Conservation (phyloP, 371 early-diverging fungal species). For the Mortierella sp. region DNA sequence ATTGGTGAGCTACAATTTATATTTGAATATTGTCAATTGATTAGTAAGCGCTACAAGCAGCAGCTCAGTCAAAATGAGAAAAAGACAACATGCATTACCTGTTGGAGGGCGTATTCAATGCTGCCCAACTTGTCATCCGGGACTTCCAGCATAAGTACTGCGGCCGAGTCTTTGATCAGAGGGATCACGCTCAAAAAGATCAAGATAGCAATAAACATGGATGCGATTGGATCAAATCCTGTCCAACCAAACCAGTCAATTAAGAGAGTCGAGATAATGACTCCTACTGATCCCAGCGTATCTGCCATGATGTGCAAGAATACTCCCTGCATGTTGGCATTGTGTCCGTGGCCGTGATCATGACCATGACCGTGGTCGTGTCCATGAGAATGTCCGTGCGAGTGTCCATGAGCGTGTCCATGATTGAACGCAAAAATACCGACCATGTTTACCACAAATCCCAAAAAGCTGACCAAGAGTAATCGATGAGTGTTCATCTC, state of each 20-base stretch:
- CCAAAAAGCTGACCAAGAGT: slow-evolving; percentile 89
- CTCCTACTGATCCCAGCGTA: slow-evolving; percentile 95
- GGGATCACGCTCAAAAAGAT: slow-evolving; percentile 91
- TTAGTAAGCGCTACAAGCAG: not conserved
- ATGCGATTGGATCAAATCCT: slow-evolving; percentile 96
- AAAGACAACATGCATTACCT: slow-evolving; percentile 46
- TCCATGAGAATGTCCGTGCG: slow-evolving; percentile 63
- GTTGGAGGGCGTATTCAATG: slow-evolving; percentile 66
- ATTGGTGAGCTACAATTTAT: slow-evolving; percentile 34
- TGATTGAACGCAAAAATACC: slow-evolving; percentile 95
- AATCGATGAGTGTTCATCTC: slow-evolving; percentile 89
- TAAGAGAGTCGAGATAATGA: slow-evolving; percentile 92
- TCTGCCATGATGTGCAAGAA: slow-evolving; percentile 97
- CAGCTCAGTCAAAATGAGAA: not conserved
- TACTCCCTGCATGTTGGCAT: slow-evolving; percentile 90
- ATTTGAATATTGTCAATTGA: not conserved
- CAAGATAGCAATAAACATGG: slow-evolving; percentile 89
- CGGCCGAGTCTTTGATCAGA: slow-evolving; percentile 78
- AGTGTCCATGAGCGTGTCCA: slow-evolving; percentile 79
- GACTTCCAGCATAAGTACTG: slow-evolving; percentile 70
- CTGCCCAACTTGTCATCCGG: slow-evolving; percentile 62
- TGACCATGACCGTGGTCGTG: slow-evolving; percentile 67
- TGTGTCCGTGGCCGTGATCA: slow-evolving; percentile 64
- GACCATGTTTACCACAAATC: slow-evolving; percentile 91
- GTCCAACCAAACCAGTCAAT: slow-evolving; percentile 94